Evolutionary conservation across 2,329 filamentous ascomycete species (phyloP).

Genomic region (Microsporum canis): DNA sequence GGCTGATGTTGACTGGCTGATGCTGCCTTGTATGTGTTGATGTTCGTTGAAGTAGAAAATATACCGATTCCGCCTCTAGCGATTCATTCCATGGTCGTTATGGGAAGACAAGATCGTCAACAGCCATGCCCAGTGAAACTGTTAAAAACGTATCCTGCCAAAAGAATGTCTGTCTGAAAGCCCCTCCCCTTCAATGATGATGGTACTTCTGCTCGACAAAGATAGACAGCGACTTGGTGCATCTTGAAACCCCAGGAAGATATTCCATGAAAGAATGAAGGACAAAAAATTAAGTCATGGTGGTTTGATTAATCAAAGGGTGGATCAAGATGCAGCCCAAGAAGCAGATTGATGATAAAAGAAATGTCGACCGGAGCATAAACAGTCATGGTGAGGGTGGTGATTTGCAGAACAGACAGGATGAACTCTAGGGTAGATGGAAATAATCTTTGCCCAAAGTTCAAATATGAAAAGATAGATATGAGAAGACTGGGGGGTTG

Average conservation of each 20-base stretch:
- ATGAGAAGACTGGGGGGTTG: background rate
- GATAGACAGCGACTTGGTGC: background rate
- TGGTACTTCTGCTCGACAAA: background rate
- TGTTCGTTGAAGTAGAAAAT: background rate
- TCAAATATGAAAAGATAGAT: constrained; percentile 2
- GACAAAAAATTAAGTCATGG: background rate
- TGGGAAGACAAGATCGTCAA: background rate
- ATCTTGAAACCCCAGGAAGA: background rate
- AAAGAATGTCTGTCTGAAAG: constrained; percentile 1
- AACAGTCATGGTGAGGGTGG: background rate
- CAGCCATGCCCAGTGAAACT: constrained; percentile 3
- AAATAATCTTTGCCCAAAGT: constrained; percentile 2
- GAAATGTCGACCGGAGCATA: background rate
- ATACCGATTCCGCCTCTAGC: background rate
- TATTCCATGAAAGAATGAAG: background rate
- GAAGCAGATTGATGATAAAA: background rate
- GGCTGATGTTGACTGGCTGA: background rate
- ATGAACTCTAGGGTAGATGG: background rate
- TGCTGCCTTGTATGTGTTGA: background rate
- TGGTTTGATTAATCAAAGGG: background rate
- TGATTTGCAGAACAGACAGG: background rate
- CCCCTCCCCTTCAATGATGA: background rate
- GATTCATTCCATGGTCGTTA: background rate
- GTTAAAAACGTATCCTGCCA: constrained; percentile 1
- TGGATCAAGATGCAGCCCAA: constrained; percentile 1